Base-by-base conservation (phyloP, 2,329 filamentous ascomycete species). In the Mariannaea elegans region DNA sequence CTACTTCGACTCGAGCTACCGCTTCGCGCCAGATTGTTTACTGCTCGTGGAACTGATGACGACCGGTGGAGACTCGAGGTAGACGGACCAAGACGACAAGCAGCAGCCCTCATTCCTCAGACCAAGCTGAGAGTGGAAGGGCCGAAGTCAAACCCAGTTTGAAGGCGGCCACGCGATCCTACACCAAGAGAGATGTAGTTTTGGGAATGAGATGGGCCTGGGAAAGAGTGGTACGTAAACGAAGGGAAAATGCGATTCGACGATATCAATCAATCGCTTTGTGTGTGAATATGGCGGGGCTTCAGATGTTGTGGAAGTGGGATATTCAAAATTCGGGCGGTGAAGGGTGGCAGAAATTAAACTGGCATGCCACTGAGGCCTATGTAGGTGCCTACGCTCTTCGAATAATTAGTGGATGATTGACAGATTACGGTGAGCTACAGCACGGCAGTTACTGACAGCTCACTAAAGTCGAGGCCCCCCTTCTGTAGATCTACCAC, bases 281-380 rank as follows among this genome's bases (percentile, higher is more conserved):
- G 47, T 53, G 42, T 52, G 48, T 19, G 44, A 59, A 36, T 56
- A 61, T 61, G 45, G 47, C 23, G 52, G 50, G 47, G 46, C 29
- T 51, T 19, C 14, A 39, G 66, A 59, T 68, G 65, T 66, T 62
- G 65, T 61, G 58, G 57, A 53, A 54, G 58, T 57, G 24, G 55
- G 56, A 48, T 66, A 65, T 57, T 46, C 57, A 65, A 72, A 71
- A 67, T 63, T 65, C 63, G 46, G 61, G 72, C 72, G 73, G 72
- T 74, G 59, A 46, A 18, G 2, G 2, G 1, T 7, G 73, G 73
- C 73, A 75, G 64, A 69, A 73, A 63, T 7, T 8, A 14, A 38
- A 27, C n/a, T n/a, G n/a, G n/a, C n/a, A n/a, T n/a, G n/a, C n/a
- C n/a, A n/a, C n/a, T n/a, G n/a, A n/a, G n/a, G n/a, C n/a, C n/a